A percentile compares a stretch with the other conserved stretches of the same genome.
phyloP scores from a whole-genome alignment of 2,329 filamentous ascomycete genomes.

The Fusarium paranaense region DNA sequence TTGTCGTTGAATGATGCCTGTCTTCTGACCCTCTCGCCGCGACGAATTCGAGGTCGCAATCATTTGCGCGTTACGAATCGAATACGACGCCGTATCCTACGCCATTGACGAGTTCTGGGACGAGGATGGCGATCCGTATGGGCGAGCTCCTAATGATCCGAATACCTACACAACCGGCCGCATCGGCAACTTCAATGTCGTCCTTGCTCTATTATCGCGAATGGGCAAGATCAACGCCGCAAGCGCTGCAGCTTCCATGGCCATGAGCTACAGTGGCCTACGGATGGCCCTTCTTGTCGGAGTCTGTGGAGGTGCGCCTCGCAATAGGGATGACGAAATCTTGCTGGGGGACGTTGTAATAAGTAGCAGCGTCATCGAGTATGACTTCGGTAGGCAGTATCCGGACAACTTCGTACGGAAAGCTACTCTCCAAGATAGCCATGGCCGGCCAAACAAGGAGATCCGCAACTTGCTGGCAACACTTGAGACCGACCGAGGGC shows the following conservation, averaged over 20 bases:
- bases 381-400: constrained; percentile 3
- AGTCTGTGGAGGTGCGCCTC: constrained; percentile 53
- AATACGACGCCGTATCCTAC: constrained; percentile 39
- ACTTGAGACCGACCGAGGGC: background rate
- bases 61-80: constrained; percentile 44
- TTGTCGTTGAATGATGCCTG: background rate
- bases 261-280: constrained; percentile 49
- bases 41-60: background rate
- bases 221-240: constrained; percentile 47
- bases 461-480: background rate
- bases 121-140: constrained; percentile 17
- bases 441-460: background rate
- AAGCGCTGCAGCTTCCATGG: constrained; percentile 38
- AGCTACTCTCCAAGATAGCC: background rate
- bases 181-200: constrained; percentile 42
- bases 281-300: constrained; percentile 52
- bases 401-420: background rate
- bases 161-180: constrained; percentile 48
- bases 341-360: constrained; percentile 9
- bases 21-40: background rate
- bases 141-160: constrained; percentile 33
- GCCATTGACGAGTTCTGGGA: constrained; percentile 39
- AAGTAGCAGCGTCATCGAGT: background rate
- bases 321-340: background rate
- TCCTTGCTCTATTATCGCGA: constrained; percentile 41